Evolutionary conservation across 345 rosid species (phyloP).

Genomic region (Erodium maritimum): DNA sequence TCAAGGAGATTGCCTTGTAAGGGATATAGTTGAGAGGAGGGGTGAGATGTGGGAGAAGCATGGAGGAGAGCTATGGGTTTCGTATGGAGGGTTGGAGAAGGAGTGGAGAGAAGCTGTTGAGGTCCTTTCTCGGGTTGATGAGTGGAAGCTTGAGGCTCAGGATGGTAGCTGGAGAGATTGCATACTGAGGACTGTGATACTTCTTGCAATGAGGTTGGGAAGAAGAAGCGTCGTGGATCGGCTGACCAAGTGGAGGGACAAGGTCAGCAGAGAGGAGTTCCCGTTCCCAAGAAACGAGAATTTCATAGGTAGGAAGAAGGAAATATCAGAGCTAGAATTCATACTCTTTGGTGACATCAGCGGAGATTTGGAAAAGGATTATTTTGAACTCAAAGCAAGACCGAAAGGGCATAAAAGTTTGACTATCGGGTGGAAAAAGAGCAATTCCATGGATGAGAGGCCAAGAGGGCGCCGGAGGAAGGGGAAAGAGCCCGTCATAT

Average conservation of each 20-base stretch:
- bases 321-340: conserved; percentile 73
- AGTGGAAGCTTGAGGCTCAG: conserved; percentile 86
- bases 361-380: conserved; percentile 69
- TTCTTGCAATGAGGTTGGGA: conserved; percentile 67
- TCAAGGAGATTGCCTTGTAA: conserved; percentile 75
- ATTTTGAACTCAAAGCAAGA: conserved; percentile 70
- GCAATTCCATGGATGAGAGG: conserved; percentile 35
- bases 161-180: conserved; percentile 92
- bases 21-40: conserved; percentile 88
- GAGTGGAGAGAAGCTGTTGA: conserved; percentile 91
- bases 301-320: conserved; percentile 86
- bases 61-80: conserved; percentile 77
- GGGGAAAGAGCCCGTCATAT: conserved; percentile 83
- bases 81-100: conserved; percentile 76
- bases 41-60: conserved; percentile 93
- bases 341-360: conserved; percentile 72
- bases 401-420: conserved; percentile 68
- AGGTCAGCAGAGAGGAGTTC: conserved; percentile 72
- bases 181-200: conserved; percentile 54
- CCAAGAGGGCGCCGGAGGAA: conserved; percentile 30
- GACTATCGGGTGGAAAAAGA: conserved; percentile 60
- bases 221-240: conserved; percentile 82
- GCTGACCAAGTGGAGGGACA: conserved; percentile 76
- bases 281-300: conserved; percentile 70
- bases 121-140: conserved; percentile 57